A percentile compares a stretch with the other conserved stretches of the same genome.
phyloP scores from a whole-genome alignment of 345 rosid species.

The Lumnitzera littorea region DNA sequence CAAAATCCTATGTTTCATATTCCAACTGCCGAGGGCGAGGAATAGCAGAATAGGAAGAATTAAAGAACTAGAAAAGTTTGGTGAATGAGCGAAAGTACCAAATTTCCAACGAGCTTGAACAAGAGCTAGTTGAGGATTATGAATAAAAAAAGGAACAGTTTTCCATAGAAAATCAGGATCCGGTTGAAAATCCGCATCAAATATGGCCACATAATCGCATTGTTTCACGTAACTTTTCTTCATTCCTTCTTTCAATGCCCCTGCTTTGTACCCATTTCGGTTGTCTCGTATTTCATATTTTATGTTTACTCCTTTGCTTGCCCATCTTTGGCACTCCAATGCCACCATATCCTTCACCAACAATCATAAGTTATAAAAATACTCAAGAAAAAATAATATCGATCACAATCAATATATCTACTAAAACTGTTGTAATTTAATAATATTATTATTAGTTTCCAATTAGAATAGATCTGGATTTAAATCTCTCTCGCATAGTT shows the following conservation, averaged over 20 bases:
- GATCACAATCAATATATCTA: no score
- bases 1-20: no score
- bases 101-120: conserved; percentile 98
- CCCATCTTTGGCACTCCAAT: conserved; percentile 90
- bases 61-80: background rate
- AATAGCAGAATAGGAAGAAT: background rate
- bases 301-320: conserved; percentile 89
- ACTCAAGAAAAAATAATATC: background rate
- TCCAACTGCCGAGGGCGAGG: no score
- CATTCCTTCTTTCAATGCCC: conserved; percentile 95
- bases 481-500: no score
- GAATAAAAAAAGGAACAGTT: conserved; percentile 69
- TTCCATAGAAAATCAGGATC: conserved; percentile 89
- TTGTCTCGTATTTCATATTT: conserved; percentile 80
- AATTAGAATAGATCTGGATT: no score
- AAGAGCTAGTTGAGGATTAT: conserved; percentile 70
- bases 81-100: conserved; percentile 28
- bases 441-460: no score
- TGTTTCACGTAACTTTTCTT: conserved; percentile 68
- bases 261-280: conserved; percentile 87
- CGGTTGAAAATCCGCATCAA: conserved; percentile 98
- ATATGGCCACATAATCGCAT: conserved; percentile 83
- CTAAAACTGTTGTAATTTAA: no score
- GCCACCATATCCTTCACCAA: conserved; percentile 64
- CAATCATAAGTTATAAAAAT: background rate